Evolutionary conservation across 2,329 filamentous ascomycete genomes (phyloP).

Genomic region (Pseudocercospora fijiensis): DNA sequence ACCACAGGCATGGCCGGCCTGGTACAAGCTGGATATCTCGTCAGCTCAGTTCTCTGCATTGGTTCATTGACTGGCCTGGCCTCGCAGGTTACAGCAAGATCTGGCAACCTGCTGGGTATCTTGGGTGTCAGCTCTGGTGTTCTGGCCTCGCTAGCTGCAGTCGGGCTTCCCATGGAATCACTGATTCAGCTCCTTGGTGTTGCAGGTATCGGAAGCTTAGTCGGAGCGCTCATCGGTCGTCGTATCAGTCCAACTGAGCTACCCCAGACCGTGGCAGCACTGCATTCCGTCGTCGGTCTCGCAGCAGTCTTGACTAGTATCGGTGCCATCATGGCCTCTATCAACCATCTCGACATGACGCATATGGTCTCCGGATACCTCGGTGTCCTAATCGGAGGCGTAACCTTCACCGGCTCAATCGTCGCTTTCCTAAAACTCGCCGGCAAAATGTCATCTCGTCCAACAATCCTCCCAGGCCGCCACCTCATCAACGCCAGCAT

Average conservation of each 20-base stretch:
- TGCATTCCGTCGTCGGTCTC: conserved; percentile 87
- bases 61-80: conserved; percentile 78
- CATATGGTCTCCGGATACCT: conserved; percentile 85
- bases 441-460: conserved; percentile 76
- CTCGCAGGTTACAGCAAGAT: conserved; percentile 77
- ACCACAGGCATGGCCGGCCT: conserved; percentile 79
- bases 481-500: conserved; percentile 74
- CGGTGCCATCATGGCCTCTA: conserved; percentile 75
- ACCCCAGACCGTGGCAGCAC: conserved; percentile 82
- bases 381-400: conserved; percentile 76
- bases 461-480: conserved; percentile 68
- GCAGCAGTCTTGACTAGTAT: conserved; percentile 86
- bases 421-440: conserved; percentile 87
- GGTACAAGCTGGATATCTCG: conserved; percentile 82
- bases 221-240: conserved; percentile 74
- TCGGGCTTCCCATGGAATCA: conserved; percentile 75
- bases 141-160: conserved; percentile 75
- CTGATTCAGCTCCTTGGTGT: conserved; percentile 77
- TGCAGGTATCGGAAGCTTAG: conserved; percentile 67
- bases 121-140: conserved; percentile 82
- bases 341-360: conserved; percentile 65
- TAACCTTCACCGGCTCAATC: conserved; percentile 88
- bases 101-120: conserved; percentile 83
- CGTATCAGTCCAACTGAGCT: conserved; percentile 85
- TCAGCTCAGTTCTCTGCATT: conserved; percentile 82